Percentiles rank a stretch among this genome's conserved stretches.
Evolutionary conservation across 1,284 basidiomycete species (phyloP).

Genomic region (Blastosporella zonata): DNA sequence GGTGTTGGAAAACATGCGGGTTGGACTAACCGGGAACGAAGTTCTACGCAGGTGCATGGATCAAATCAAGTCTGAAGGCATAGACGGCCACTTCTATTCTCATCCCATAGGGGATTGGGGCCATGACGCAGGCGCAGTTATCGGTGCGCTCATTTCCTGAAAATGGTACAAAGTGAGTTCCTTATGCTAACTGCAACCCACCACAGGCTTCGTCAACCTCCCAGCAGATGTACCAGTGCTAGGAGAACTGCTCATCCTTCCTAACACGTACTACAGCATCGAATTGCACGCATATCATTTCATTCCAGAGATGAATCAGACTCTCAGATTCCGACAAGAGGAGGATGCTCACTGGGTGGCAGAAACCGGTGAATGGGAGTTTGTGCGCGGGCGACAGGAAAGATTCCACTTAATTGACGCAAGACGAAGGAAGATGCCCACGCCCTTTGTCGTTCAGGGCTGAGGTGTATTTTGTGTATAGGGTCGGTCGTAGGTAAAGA

Average conservation of each 20-base stretch:
- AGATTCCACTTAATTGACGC: conserved; percentile 15
- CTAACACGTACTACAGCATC: conserved; percentile 49
- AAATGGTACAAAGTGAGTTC: neutral
- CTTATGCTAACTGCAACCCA: neutral
- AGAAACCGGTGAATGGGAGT: conserved; percentile 39
- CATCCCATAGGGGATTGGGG: conserved; percentile 58
- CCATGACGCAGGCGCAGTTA: conserved; percentile 51
- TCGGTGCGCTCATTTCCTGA: conserved; percentile 32
- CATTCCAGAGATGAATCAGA: conserved; percentile 47
- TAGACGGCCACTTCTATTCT: conserved; percentile 49
- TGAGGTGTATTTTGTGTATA: neutral
- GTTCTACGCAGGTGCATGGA: conserved; percentile 39
- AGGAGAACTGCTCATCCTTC: conserved; percentile 42
- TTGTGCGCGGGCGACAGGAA: conserved; percentile 49
- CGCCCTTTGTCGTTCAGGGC: conserved; percentile 3
- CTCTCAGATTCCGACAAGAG: conserved; percentile 43
- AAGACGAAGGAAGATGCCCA: conserved; percentile 1
- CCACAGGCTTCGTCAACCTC: conserved; percentile 45
- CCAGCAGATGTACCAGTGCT: conserved; percentile 43
- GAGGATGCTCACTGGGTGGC: conserved; percentile 49
- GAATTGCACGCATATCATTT: conserved; percentile 50
- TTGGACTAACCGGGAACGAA: conserved; percentile 46
- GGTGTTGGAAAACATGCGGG: conserved; percentile 40
- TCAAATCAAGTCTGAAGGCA: conserved; percentile 42
- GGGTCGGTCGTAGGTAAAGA: neutral